Evolutionary conservation across 176 grass and related monocot genomes (phyloP).

Genomic region (Ampelocalamus luodianensis): DNA sequence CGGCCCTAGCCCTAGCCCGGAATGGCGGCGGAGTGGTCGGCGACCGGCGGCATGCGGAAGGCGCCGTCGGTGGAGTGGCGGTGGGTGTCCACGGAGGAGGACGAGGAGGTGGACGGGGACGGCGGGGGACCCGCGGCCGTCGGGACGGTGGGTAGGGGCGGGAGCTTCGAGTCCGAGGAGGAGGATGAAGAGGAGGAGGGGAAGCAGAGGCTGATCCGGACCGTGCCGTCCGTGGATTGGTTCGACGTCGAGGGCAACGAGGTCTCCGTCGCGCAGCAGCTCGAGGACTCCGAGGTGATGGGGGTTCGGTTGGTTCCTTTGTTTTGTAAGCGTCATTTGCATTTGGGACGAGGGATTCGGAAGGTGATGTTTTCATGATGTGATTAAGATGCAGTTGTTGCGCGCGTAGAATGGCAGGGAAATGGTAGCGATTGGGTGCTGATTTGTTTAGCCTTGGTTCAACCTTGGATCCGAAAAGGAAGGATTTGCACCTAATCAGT

Average conservation of each 20-base stretch:
- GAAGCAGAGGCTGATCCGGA: slow-evolving; percentile 63
- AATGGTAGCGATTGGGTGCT: not conserved
- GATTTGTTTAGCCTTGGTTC: not conserved
- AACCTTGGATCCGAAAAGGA: not conserved
- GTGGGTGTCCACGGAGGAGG: slow-evolving; percentile 70
- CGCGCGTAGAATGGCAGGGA: not conserved
- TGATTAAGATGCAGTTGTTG: not conserved
- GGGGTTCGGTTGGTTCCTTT: not conserved
- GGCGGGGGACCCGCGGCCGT: not conserved
- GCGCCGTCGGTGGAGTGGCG: slow-evolving; percentile 62
- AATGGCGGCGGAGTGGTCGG: slow-evolving; percentile 60
- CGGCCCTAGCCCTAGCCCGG: slow-evolving; percentile 22
- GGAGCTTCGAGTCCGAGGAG: slow-evolving; percentile 53
- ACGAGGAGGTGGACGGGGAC: slow-evolving; percentile 22
- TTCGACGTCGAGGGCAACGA: slow-evolving; percentile 89
- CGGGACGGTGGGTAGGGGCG: slow-evolving; percentile 51
- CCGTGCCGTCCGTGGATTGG: slow-evolving; percentile 72
- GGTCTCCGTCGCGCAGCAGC: slow-evolving; percentile 59
- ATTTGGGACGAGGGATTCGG: not conserved
- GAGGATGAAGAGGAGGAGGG: slow-evolving; percentile 34
- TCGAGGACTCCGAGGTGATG: slow-evolving; percentile 54
- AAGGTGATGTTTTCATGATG: not conserved
- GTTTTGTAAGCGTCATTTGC: not conserved
- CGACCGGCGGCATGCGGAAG: slow-evolving; percentile 52
- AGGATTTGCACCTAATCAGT: not conserved